Conservation (phyloP, 139 green algal species). For the Micromonas commoda region DNA sequence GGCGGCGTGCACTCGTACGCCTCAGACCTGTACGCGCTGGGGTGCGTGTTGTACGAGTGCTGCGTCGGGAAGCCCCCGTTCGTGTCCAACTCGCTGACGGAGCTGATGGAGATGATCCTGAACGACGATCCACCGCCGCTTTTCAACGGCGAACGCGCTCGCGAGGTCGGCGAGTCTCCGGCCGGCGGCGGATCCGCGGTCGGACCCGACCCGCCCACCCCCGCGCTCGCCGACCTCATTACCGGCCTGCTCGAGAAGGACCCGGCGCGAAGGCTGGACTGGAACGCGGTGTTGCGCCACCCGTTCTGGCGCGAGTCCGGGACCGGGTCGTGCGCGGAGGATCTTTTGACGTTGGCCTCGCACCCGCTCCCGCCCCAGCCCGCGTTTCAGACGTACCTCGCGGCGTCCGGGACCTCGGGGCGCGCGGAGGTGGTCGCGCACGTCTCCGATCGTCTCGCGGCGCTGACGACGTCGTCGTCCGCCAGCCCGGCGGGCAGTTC, state of each 20-base stretch:
- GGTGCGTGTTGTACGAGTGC: conserved; percentile 91
- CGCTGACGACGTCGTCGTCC: conserved; percentile 1
- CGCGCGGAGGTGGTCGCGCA: conserved; percentile 5
- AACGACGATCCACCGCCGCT: conserved; percentile 36
- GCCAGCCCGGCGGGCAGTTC: no score
- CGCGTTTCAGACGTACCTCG: conserved; percentile 58
- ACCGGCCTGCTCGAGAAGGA: conserved; percentile 73
- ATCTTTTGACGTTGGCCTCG: neutral
- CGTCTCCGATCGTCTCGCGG: no score
- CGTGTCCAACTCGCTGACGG: conserved; percentile 59
- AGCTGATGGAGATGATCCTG: conserved; percentile 55
- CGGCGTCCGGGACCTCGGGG: conserved; percentile 39
- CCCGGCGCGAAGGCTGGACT: conserved; percentile 40
- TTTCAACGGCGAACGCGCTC: conserved; percentile 15
- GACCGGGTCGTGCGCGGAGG: neutral
- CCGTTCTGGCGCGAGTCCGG: conserved; percentile 40
- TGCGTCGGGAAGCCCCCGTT: conserved; percentile 78
- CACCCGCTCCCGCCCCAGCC: conserved; percentile 58
- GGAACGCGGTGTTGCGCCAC: conserved; percentile 42
- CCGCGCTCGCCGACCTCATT: conserved; percentile 68
- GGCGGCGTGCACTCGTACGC: conserved; percentile 64
- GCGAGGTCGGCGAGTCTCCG: conserved; percentile 1
- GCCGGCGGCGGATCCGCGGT: no score
- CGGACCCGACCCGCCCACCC: no score
- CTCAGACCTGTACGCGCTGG: conserved; percentile 85